Evolutionary conservation across 2,329 filamentous ascomycete species (phyloP).

Genomic region (Ophiostoma tasmaniense): DNA sequence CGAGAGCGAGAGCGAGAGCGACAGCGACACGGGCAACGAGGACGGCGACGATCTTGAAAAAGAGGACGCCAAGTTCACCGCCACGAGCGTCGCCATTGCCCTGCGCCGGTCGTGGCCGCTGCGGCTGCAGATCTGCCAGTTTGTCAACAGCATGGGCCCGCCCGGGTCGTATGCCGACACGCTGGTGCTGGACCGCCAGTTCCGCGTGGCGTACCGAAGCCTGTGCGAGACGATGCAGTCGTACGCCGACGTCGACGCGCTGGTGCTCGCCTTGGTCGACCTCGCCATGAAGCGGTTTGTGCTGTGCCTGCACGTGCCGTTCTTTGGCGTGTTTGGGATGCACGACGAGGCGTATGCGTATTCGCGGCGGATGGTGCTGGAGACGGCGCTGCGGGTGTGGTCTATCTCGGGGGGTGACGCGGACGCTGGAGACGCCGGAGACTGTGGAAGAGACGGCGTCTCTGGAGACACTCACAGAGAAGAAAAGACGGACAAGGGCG

Average conservation of each 20-base stretch:
- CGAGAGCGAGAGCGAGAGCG: neutral
- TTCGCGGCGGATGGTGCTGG: conserved; percentile 37
- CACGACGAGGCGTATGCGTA: conserved; percentile 41
- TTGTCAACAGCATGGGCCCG: conserved; percentile 39
- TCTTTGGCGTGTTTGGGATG: conserved; percentile 32
- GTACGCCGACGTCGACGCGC: conserved; percentile 18
- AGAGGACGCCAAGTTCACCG: conserved; percentile 27
- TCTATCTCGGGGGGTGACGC: neutral
- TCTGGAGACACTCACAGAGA: no score
- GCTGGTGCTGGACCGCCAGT: conserved; percentile 36
- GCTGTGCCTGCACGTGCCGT: conserved; percentile 46
- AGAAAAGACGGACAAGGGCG: no score
- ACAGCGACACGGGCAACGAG: neutral
- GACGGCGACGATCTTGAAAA: neutral
- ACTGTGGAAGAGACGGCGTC: neutral
- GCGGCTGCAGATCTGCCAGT: conserved; percentile 36
- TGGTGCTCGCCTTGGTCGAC: conserved; percentile 28
- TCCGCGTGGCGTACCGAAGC: conserved; percentile 32
- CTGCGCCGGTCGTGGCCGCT: conserved; percentile 35
- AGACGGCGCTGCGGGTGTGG: neutral
- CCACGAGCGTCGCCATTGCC: conserved; percentile 42
- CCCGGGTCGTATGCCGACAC: conserved; percentile 39
- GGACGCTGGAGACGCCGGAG: neutral
- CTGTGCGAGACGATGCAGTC: conserved; percentile 27
- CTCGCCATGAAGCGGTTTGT: conserved; percentile 38